phyloP scores from a whole-genome alignment of 148 eudicot species.

The Nepenthes gracilis region DNA sequence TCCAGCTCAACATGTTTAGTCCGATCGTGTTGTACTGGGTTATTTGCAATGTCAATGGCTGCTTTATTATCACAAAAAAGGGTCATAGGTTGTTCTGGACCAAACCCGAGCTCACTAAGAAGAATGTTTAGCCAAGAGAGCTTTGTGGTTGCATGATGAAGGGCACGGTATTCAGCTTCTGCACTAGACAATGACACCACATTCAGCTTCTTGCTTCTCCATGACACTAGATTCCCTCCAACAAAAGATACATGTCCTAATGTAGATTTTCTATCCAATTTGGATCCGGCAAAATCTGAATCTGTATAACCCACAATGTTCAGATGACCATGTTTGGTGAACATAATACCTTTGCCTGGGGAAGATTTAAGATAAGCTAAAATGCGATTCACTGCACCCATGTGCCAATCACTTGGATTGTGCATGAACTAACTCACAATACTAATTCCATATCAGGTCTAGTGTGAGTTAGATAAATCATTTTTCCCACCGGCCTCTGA shows the following conservation, averaged over 20 bases:
- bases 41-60: too few relatives aligned
- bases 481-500: neutral
- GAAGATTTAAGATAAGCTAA: neutral
- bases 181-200: neutral
- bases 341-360: neutral
- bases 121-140: neutral
- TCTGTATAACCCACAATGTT: neutral
- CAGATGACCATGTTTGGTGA: neutral
- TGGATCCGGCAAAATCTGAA: neutral
- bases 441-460: neutral
- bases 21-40: too few relatives aligned
- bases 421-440: neutral
- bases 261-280: neutral
- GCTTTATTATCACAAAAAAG: too few relatives aligned
- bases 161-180: neutral
- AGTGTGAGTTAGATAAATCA: neutral
- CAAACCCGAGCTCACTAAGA: too few relatives aligned
- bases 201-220: neutral
- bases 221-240: neutral
- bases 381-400: neutral
- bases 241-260: neutral
- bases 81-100: too few relatives aligned
- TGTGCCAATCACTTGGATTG: neutral
- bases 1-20: too few relatives aligned
- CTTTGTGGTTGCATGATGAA: neutral